Evolutionary conservation across 306 rosid genomes (phyloP).

Genomic region (Aeschynomene evenia): DNA sequence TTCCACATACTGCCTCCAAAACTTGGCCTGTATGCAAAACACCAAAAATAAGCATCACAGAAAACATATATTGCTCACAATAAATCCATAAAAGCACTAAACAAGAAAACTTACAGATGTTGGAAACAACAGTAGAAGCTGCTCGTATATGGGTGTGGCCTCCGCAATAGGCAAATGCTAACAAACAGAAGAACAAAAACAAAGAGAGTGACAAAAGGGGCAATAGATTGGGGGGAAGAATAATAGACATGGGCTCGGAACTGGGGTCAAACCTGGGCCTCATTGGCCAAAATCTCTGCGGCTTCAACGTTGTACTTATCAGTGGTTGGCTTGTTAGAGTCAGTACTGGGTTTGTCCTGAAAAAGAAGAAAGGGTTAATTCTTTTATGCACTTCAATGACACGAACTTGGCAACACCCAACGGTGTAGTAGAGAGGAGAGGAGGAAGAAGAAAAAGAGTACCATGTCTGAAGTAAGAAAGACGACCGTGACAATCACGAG

Average conservation of each 20-base stretch:
- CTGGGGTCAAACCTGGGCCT: slow-evolving; percentile 53
- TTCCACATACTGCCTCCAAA: slow-evolving; percentile 98
- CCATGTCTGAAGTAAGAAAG: neutral
- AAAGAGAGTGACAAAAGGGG: neutral
- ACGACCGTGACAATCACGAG: neutral
- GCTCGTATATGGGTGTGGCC: slow-evolving; percentile 83
- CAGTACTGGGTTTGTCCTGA: slow-evolving; percentile 37
- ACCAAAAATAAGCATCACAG: slow-evolving; percentile 16
- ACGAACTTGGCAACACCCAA: neutral
- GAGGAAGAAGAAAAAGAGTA: neutral
- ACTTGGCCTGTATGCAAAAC: slow-evolving; percentile 67
- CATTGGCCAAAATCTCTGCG: slow-evolving; percentile 66
- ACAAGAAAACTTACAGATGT: slow-evolving; percentile 71
- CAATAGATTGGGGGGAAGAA: neutral
- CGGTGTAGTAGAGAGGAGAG: neutral
- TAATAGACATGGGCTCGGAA: neutral
- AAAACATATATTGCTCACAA: neutral
- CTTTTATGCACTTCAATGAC: neutral
- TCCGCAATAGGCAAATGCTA: slow-evolving; percentile 84
- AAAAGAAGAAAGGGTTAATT: neutral
- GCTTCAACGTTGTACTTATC: slow-evolving; percentile 71
- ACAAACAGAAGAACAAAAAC: neutral
- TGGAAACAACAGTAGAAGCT: slow-evolving; percentile 73
- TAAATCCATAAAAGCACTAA: neutral
- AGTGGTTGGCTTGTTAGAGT: slow-evolving; percentile 17